Percentiles rank a stretch among this genome's conserved stretches.
phyloP scores from a whole-genome alignment of 192 early-diverging fungal species.

The Coemansia sp. region DNA sequence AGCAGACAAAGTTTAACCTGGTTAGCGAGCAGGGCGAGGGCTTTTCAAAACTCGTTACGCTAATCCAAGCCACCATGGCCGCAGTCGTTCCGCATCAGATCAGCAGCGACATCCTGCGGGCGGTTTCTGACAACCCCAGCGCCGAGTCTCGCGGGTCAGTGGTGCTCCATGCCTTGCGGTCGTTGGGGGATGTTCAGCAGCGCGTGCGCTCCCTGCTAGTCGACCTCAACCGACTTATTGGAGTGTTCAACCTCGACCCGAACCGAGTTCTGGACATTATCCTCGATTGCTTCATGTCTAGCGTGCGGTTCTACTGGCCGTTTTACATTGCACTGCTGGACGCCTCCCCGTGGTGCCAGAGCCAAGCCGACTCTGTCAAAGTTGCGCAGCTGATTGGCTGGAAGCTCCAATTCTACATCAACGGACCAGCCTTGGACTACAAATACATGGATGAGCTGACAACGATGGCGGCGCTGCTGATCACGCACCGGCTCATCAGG shows the following conservation, averaged over 20 bases:
- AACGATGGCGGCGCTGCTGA: conserved; percentile 43
- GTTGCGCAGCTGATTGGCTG: conserved; percentile 48
- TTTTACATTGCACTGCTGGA: conserved; percentile 50
- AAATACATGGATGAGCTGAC: conserved; percentile 44
- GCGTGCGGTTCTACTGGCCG: conserved; percentile 42
- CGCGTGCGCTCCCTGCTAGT: conserved; percentile 19
- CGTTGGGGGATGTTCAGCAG: conserved; percentile 19
- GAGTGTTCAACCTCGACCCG: conserved; percentile 46
- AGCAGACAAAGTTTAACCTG: conserved; percentile 54
- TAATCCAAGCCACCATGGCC: conserved; percentile 42
- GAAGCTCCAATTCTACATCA: conserved; percentile 44
- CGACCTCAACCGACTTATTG: conserved; percentile 45
- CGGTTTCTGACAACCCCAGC: background rate
- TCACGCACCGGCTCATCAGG: conserved; percentile 31
- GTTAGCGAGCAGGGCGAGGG: conserved; percentile 50
- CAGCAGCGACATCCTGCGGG: conserved; percentile 13
- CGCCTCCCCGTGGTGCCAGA: conserved; percentile 47
- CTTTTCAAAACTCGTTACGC: conserved; percentile 42
- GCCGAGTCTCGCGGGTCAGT: background rate
- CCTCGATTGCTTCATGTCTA: conserved; percentile 50
- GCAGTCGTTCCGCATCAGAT: conserved; percentile 21
- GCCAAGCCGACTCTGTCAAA: conserved; percentile 26
- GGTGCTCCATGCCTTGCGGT: conserved; percentile 26
- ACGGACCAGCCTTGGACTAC: conserved; percentile 18
- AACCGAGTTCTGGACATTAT: conserved; percentile 50